Evolutionary conservation across 768 basidiomycete species (phyloP), one percentile per base, ranked within the genome.

Genomic region (Boletus subparvulus): DNA sequence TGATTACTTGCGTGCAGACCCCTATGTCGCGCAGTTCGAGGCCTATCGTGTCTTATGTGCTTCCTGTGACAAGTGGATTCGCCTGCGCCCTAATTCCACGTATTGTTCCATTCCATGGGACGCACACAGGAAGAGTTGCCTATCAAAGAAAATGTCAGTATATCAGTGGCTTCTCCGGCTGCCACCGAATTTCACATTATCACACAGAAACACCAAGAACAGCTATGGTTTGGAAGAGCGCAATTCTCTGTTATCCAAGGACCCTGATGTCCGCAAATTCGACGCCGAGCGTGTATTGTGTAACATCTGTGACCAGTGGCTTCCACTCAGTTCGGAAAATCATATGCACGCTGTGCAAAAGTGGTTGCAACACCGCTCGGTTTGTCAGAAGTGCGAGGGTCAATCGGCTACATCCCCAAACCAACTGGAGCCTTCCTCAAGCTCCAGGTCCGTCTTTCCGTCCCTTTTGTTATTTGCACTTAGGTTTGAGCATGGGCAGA

Each of bases 51-150:
- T 91, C 35, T 78, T 90, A 11, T 91, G 90, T 70, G 86, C 84
- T 45, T 83, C 81, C 6, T 92, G 90, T 73, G 85, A 90, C 70
- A 91, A 90, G 68, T 92, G 90, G 90, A 90, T 92, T 60, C 80
- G 90, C 16, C 77, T 92, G n/a, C 80, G 90, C 9, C 88, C 89
- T 43, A 92, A 92, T 69, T 91, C 89, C 52, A 91, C 89, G 0
- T 92, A 90, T 64, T 92, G 90, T 65, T 87, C 85, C n/a, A 91
- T 92, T 52, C 90, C 90, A 0, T 92, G 90, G 90, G 88, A 91
- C 66, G 89, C 90, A 4, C 90, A 92, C 65, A 77, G 90, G 41
- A 91, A 90, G 75, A 88, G 87, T 66, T 91, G 89, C 72, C 73
- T 92, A 45, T 84, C 87, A 2, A 90, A 88, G 75, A 88, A 88